Conservation (phyloP, 2,329 filamentous ascomycete species). For the Salinomyces thailandicus region DNA sequence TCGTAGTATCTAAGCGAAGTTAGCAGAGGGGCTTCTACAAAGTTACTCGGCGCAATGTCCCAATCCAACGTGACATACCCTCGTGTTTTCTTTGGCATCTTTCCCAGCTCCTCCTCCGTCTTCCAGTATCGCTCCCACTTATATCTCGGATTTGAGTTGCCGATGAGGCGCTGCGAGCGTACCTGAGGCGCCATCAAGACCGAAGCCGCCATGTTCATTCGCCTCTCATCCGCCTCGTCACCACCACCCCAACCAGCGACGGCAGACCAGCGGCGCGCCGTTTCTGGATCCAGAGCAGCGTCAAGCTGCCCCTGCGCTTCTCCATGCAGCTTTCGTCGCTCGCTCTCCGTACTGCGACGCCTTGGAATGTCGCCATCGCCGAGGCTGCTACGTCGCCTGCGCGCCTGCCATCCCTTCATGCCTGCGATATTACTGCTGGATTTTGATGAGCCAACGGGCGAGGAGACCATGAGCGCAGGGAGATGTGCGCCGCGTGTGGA, state of each 20-base stretch:
- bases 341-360: conserved; percentile 6
- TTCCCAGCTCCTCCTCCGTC: conserved; percentile 59
- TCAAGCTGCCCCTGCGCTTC: not conserved
- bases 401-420: conserved; percentile 5
- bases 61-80: conserved; percentile 30
- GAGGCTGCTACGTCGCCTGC: conserved; percentile 12
- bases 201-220: conserved; percentile 33
- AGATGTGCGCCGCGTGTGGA: conserved; percentile 37
- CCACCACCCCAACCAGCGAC: conserved; percentile 17
- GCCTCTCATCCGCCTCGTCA: conserved; percentile 29
- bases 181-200: conserved; percentile 52
- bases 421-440: conserved; percentile 15
- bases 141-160: conserved; percentile 76
- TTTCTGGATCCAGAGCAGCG: conserved; percentile 8
- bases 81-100: conserved; percentile 63
- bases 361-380: conserved; percentile 13
- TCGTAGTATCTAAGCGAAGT: conserved; percentile 57
- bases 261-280: conserved; percentile 4
- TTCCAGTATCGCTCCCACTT: conserved; percentile 82
- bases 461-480: conserved; percentile 21
- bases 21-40: no score
- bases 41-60: no score
- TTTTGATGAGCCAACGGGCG: conserved; percentile 8
- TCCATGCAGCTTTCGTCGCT: not conserved
- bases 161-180: conserved; percentile 77